These are phyloP conservation scores for Trichoderma erinaceum DNA, from an alignment of 495 filamentous ascomycete genomes.

Conservation along the genomic window DNA sequence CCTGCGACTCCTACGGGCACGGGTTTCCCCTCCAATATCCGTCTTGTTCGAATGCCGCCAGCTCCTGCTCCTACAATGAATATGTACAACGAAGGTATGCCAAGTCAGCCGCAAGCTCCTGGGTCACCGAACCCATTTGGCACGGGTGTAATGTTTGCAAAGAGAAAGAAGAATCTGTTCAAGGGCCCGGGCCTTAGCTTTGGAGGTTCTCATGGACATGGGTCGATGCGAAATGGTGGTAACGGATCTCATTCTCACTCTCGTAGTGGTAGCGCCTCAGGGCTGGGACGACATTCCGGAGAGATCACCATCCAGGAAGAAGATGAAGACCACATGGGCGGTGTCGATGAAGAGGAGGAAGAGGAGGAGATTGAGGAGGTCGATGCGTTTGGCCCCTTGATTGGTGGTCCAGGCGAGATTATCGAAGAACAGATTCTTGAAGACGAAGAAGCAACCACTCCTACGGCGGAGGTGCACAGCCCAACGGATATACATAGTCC, in stretches of 20 bases:
- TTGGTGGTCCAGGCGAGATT: slow-evolving; percentile 42
- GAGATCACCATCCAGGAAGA: slow-evolving; percentile 79
- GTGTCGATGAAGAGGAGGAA: slow-evolving; percentile 26
- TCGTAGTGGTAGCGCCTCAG: slow-evolving; percentile 48
- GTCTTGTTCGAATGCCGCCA: slow-evolving; percentile 60
- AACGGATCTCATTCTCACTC: slow-evolving; percentile 36
- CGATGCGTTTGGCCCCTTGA: slow-evolving; percentile 55
- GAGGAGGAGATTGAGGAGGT: slow-evolving; percentile 52
- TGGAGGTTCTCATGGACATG: slow-evolving; percentile 30
- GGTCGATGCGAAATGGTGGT: slow-evolving; percentile 21
- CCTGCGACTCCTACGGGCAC: slow-evolving; percentile 80
- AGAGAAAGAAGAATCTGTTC: slow-evolving; percentile 81
- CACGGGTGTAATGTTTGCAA: slow-evolving; percentile 69
- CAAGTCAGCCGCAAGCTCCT: slow-evolving; percentile 31
- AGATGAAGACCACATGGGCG: slow-evolving; percentile 57
- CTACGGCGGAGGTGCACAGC: background rate
- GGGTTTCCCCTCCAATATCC: slow-evolving; percentile 80
- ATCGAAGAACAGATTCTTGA: slow-evolving; percentile 50
- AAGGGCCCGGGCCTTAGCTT: slow-evolving; percentile 70
- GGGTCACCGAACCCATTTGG: slow-evolving; percentile 41
- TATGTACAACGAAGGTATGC: slow-evolving; percentile 48
- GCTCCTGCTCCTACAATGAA: slow-evolving; percentile 26
- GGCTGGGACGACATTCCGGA: slow-evolving; percentile 50
- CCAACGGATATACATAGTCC: background rate
- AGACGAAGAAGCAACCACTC: slow-evolving; percentile 30